Percentiles rank a stretch among this genome's conserved stretches.
Conservation (phyloP, 2,329 filamentous ascomycete species). For the Xylariaceae sp. region DNA sequence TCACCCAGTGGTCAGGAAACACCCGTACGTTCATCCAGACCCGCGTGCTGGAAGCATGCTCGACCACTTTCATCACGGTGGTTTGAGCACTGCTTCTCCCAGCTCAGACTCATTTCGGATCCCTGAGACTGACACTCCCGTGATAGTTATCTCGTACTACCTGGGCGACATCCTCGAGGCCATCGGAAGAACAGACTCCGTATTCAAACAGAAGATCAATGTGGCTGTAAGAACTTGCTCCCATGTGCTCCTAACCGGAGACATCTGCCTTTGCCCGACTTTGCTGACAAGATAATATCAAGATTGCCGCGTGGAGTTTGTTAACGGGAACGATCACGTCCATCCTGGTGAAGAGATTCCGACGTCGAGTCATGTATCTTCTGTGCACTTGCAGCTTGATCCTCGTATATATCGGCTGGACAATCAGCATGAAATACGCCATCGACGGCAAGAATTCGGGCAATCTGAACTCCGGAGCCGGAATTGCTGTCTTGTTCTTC, state of each 20-base stretch:
- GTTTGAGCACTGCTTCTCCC: background rate
- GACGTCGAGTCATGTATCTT: slow-evolving; percentile 35
- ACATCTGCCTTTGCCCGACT: background rate
- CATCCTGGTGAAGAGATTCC: slow-evolving; percentile 37
- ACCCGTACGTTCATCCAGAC: slow-evolving; percentile 12
- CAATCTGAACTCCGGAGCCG: slow-evolving; percentile 25
- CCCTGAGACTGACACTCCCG: slow-evolving; percentile 21
- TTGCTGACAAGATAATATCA: background rate
- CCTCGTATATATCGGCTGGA: slow-evolving; percentile 46
- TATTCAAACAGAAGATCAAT: slow-evolving; percentile 43
- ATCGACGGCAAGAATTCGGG: slow-evolving; percentile 32
- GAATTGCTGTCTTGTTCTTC: slow-evolving; percentile 45
- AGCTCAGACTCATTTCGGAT: background rate
- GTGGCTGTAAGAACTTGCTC: slow-evolving; percentile 30
- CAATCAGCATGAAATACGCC: slow-evolving; percentile 40
- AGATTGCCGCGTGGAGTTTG: slow-evolving; percentile 41
- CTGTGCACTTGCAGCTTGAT: slow-evolving; percentile 41
- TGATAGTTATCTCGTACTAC: slow-evolving; percentile 38
- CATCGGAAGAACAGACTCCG: slow-evolving; percentile 39
- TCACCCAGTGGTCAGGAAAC: slow-evolving; percentile 33
- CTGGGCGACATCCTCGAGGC: slow-evolving; percentile 39
- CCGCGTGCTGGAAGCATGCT: background rate
- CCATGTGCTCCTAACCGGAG: background rate
- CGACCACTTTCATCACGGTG: too few species aligned
- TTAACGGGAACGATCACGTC: slow-evolving; percentile 39